phyloP scores from a whole-genome alignment of 2,329 filamentous ascomycete species.

The Claviceps monticola region DNA sequence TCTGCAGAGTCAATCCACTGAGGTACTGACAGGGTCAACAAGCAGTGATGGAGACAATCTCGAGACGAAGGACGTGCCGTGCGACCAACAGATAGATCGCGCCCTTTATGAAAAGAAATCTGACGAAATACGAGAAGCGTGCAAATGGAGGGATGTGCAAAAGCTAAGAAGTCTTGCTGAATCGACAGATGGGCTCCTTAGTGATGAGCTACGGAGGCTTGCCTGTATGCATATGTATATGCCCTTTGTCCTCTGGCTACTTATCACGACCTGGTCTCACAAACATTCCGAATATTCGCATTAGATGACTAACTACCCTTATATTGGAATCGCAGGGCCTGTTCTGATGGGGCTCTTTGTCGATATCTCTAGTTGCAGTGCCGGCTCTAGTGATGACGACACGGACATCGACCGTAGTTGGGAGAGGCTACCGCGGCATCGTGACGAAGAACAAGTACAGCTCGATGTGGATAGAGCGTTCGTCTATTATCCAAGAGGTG shows the following conservation, averaged over 20 bases:
- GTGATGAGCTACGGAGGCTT: constrained; percentile 51
- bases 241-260: constrained; percentile 2
- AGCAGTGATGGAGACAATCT: constrained; percentile 1
- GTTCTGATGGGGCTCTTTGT: constrained; percentile 34
- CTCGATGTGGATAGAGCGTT: constrained; percentile 95
- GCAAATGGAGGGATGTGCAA: constrained; percentile 40
- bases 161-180: constrained; percentile 44
- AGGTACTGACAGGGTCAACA: constrained; percentile 4
- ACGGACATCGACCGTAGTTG: constrained; percentile 27
- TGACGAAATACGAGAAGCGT: constrained; percentile 36
- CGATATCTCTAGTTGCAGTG: background rate
- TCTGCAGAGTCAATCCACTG: constrained; percentile 3
- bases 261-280: background rate
- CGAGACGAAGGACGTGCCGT: constrained; percentile 5
- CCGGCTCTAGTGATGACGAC: background rate
- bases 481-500: constrained; percentile 84
- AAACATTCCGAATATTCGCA: background rate
- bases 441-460: constrained; percentile 80
- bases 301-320: background rate
- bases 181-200: constrained; percentile 51
- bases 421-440: constrained; percentile 57
- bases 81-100: constrained; percentile 1
- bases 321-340: constrained; percentile 37
- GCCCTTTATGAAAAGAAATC: background rate
- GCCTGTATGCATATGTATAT: constrained; percentile 48